Base-by-base conservation (phyloP, 192 early-diverging fungal species). In the Coemansia sp. region DNA sequence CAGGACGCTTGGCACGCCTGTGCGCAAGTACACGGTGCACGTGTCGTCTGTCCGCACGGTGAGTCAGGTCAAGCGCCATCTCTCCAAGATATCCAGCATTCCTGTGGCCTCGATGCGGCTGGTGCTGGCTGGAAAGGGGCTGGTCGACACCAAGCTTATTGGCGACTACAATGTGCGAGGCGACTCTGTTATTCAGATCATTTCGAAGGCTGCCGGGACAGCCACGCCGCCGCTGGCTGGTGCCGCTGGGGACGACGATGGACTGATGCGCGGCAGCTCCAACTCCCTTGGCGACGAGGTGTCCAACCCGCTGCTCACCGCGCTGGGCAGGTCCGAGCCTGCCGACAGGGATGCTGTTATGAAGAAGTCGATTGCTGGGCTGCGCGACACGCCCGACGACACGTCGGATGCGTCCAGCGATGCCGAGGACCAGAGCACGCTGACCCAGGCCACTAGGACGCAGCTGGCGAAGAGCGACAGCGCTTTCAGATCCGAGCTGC, bases 21-120 rank as follows among this genome's bases (percentile, higher is more conserved):
- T 81, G 49, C 65, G 73, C 63, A 81, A 75, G 65, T 81, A 71
- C 41, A 81, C 78, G 17, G 63, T 81, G 65, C 73, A 75, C 40
- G 71, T 70, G 22, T 75, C 78, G 14, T 75, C 72, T 0, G 65
- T 81, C 2, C 72, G 72, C 17, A 81, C 72, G 4, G 78, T 81
- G 39, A 67, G 72, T 1, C 78, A 81, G 57, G 78, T 75, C 7
- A 81, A 81, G 58, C 56, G 69, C 10, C 78, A 81, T 49, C 42
- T 81, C 49, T 68, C 73, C 22, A 61, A 67, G 25, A 43, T 81
- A 7, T 68, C 73, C 3, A 75, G 72, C 37, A 75, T 81, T 19
- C 69, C 78, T 0, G 69, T 71, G 1, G 25, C 5, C 20, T 64
- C 43, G 0, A 81, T 81, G 78, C 65, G 78, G 0, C 41, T 81